Evolutionary conservation across 1,284 basidiomycete genomes (phyloP).

Genomic region (Ceratobasidium sp.): DNA sequence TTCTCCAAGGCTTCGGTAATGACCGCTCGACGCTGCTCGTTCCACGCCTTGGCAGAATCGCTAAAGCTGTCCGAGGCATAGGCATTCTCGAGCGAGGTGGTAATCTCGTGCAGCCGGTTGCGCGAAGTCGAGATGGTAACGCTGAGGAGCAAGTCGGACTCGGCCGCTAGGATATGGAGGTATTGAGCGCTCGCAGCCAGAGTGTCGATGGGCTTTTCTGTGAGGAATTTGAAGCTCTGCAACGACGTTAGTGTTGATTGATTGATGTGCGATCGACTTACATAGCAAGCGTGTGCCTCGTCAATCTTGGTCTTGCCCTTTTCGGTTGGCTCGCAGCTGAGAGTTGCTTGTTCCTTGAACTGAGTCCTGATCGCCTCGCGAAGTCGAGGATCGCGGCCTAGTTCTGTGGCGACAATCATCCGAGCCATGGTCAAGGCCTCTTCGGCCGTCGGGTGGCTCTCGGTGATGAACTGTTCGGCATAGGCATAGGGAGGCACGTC

Average conservation of each 20-base stretch:
- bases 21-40: constrained; percentile 81
- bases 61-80: constrained; percentile 87
- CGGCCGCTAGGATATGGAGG: constrained; percentile 90
- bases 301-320: constrained; percentile 91
- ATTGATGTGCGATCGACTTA: constrained; percentile 54
- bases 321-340: constrained; percentile 89
- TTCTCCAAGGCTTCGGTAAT: constrained; percentile 80
- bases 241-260: constrained; percentile 9
- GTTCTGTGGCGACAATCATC: constrained; percentile 86
- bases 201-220: constrained; percentile 77
- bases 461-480: constrained; percentile 74
- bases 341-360: constrained; percentile 78
- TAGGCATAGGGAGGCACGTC: constrained; percentile 73
- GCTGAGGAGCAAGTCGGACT: constrained; percentile 84
- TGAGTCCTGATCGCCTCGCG: constrained; percentile 78
- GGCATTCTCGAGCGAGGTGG: constrained; percentile 77
- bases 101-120: constrained; percentile 67
- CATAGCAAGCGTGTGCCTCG: constrained; percentile 87
- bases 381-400: constrained; percentile 91
- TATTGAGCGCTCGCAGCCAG: constrained; percentile 81
- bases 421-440: constrained; percentile 77
- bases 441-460: constrained; percentile 59
- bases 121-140: constrained; percentile 75
- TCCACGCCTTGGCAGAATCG: constrained; percentile 91
- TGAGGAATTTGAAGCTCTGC: constrained; percentile 95